These are phyloP conservation scores for Zymoseptoria tritici DNA, from an alignment of 2,329 filamentous ascomycete genomes.

Conservation along the genomic window DNA sequence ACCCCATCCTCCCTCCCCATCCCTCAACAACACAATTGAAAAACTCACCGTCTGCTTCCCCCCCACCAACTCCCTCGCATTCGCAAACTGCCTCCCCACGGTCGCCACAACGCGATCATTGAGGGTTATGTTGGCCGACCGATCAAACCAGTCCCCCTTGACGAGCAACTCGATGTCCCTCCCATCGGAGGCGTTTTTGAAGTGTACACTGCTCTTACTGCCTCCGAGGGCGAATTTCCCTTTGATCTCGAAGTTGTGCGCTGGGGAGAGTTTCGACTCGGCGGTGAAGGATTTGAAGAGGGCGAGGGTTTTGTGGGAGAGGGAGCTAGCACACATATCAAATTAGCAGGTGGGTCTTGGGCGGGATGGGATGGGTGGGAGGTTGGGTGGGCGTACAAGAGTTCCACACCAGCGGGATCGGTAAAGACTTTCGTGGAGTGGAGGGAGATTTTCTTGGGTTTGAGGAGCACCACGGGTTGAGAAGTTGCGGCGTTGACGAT, in stretches of 20 bases:
- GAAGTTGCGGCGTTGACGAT: constrained; percentile 30
- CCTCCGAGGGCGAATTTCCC: constrained; percentile 47
- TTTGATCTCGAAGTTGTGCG: constrained; percentile 31
- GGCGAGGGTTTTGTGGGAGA: constrained; percentile 47
- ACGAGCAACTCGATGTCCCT: constrained; percentile 45
- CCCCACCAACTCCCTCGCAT: constrained; percentile 50
- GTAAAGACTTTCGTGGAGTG: constrained; percentile 50
- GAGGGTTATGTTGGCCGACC: constrained; percentile 48
- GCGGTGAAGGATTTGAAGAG: constrained; percentile 48
- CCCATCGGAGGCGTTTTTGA: constrained; percentile 44
- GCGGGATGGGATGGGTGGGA: too few relatives aligned
- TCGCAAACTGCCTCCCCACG: constrained; percentile 54
- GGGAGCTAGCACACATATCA: constrained; percentile 28
- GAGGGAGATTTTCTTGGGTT: constrained; percentile 41
- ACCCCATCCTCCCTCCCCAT: too few relatives aligned
- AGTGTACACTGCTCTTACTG: constrained; percentile 49
- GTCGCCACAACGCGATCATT: constrained; percentile 47
- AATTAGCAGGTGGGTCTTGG: too few relatives aligned
- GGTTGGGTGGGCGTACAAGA: too few relatives aligned
- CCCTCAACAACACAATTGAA: too few relatives aligned
- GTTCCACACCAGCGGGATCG: constrained; percentile 46
- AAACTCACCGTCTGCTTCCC: constrained; percentile 59
- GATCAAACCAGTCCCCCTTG: constrained; percentile 56
- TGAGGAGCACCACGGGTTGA: not conserved
- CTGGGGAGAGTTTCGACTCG: constrained; percentile 27